Evolutionary conservation across 495 filamentous ascomycete species (phyloP).

Genomic region (Trypethelium eluteriae): DNA sequence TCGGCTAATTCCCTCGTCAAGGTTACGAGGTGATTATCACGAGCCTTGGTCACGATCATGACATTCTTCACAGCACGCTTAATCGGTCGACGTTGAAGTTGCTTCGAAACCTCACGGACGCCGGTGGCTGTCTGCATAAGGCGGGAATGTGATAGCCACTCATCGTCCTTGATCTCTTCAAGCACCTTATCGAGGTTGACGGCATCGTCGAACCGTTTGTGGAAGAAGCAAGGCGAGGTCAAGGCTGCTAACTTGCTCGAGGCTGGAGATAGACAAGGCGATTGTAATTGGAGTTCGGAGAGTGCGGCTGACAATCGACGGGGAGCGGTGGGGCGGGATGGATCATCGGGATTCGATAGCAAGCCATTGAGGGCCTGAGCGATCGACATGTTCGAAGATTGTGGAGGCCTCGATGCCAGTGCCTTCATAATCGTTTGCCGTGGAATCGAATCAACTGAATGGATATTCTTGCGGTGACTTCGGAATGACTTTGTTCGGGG

Average conservation of each 20-base stretch:
- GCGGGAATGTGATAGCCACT: conserved; percentile 83
- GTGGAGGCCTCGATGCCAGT: conserved; percentile 13
- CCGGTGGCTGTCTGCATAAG: conserved; percentile 90
- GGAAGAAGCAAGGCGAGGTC: conserved; percentile 93
- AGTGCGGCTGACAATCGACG: conserved; percentile 13
- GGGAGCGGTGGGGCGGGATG: not conserved
- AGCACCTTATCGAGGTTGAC: conserved; percentile 92
- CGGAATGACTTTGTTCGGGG: conserved; percentile 3
- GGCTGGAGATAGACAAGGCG: not conserved
- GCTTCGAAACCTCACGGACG: conserved; percentile 89
- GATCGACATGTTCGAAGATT: conserved; percentile 10
- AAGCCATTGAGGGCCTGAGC: conserved; percentile 6
- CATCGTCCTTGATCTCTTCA: conserved; percentile 85
- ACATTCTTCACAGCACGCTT: conserved; percentile 79
- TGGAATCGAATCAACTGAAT: conserved; percentile 12
- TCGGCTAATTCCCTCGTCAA: conserved; percentile 77
- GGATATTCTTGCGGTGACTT: conserved; percentile 6
- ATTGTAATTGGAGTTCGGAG: conserved; percentile 3
- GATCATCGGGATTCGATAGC: conserved; percentile 9
- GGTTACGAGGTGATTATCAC: conserved; percentile 79
- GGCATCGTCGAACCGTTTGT: conserved; percentile 89
- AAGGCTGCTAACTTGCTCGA: conserved; percentile 43
- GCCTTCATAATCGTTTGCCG: conserved; percentile 20
- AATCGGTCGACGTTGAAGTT: conserved; percentile 81
- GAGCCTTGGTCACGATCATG: conserved; percentile 95